Conservation (phyloP, 768 basidiomycete species). For the Chalciporus sphaerocephalus region DNA sequence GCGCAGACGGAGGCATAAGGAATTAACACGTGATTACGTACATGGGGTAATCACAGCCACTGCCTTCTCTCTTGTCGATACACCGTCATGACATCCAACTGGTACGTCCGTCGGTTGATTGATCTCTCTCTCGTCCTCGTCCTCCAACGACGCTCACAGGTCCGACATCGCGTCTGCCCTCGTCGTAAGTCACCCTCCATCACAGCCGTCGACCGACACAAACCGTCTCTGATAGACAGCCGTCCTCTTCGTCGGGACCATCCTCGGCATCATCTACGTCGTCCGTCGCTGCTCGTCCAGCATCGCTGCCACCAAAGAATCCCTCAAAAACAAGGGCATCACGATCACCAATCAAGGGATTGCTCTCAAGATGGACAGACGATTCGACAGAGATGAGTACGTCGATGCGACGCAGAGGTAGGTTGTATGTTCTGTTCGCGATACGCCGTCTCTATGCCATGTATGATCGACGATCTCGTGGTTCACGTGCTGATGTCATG, state of each 20-base stretch:
- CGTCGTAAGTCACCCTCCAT: too few species aligned
- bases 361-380: slow-evolving; percentile 58
- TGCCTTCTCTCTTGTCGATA: slow-evolving; percentile 16
- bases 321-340: slow-evolving; percentile 53
- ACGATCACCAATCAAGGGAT: slow-evolving; percentile 57
- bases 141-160: too few species aligned
- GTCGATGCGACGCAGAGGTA: slow-evolving; percentile 73
- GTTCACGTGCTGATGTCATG: background rate
- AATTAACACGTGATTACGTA: too few species aligned
- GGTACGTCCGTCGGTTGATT: too few species aligned
- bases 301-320: slow-evolving; percentile 48
- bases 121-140: too few species aligned
- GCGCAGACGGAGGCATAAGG: slow-evolving; percentile 38
- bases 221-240: slow-evolving; percentile 40
- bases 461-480: too few species aligned
- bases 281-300: slow-evolving; percentile 38
- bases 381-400: slow-evolving; percentile 59
- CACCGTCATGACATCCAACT: too few species aligned
- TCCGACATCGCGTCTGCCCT: too few species aligned
- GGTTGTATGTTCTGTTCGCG: too few species aligned
- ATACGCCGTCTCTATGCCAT: background rate
- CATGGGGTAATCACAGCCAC: too few species aligned
- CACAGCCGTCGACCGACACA: too few species aligned
- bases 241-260: slow-evolving; percentile 41
- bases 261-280: slow-evolving; percentile 41